phyloP scores from a whole-genome alignment of 257 asterid genomes.

The Haberlea rhodopensis region DNA sequence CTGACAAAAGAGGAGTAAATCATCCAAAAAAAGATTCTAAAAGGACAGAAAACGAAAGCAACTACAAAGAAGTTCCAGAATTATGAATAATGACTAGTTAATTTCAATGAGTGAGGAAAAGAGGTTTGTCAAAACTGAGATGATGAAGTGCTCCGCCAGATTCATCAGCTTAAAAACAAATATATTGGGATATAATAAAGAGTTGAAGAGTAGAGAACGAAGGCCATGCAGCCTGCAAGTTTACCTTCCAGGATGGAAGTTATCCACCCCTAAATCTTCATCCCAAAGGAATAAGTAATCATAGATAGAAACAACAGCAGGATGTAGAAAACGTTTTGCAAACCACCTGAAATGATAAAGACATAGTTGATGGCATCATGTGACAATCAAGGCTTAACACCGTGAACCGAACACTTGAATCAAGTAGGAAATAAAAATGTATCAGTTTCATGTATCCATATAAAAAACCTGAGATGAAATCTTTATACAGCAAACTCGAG shows the following conservation, averaged over 20 bases:
- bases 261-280: slow-evolving; percentile 89
- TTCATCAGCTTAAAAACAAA: too few species aligned
- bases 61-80: background rate
- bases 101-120: background rate
- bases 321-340: slow-evolving; percentile 92
- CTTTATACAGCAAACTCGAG: slow-evolving; percentile 2
- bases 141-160: slow-evolving; percentile 8
- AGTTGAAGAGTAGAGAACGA: too few species aligned
- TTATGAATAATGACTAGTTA: background rate
- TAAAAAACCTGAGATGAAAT: background rate
- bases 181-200: too few species aligned
- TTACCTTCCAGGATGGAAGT: slow-evolving; percentile 92
- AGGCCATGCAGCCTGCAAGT: background rate
- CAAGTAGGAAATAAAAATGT: slow-evolving; percentile 8
- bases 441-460: too few species aligned
- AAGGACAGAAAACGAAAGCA: background rate
- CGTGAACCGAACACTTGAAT: slow-evolving; percentile 2
- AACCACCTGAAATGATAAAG: slow-evolving; percentile 73
- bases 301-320: slow-evolving; percentile 73
- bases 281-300: slow-evolving; percentile 98
- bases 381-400: background rate
- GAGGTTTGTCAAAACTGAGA: slow-evolving; percentile 1
- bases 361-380: slow-evolving; percentile 7
- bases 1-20: slow-evolving; percentile 35
- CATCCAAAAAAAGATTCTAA: background rate